Base-by-base conservation (phyloP, 305 asterid genomes). In the Fraxinus sp. region DNA sequence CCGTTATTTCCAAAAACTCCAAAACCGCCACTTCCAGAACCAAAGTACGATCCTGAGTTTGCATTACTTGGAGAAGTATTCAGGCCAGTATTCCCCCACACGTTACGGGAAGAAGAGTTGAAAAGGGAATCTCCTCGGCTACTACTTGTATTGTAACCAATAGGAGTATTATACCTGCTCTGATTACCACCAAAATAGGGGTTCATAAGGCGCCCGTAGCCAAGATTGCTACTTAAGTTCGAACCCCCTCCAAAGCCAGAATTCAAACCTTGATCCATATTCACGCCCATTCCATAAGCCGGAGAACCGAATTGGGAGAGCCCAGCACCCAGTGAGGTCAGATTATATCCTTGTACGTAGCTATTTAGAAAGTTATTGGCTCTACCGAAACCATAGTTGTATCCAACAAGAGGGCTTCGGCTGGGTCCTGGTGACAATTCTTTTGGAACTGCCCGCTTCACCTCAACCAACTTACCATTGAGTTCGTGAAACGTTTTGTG, bases 1-100 rank as follows among this genome's bases (percentile, higher is more conserved):
- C 92, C 90, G 76, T 87, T 91, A 77, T 90, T 90, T 66, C 94
- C 95, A 88, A 94, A 94, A 52, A 89, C 95, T 77, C 97, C 97
- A 55, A 91, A 90, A 26, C 89, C 87, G 73, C 97, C 92, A 77
- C 84, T 87, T 66, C 90, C 93, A 9, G 93, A 90, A 73, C 92
- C 93, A 64, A 90, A 83, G 85, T 89, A 91, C 2, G 98, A 89
- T 76, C 90, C 92, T 3, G 95, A 84, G 85, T 85, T 84, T 8
- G 88, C 91, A 84, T 89, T 84, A 81, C 87, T 90, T 78, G 88
- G 88, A 49, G 98, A 90, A 71, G 68, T 85, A 79, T 86, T 89
- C 77, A 91, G 87, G 44, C 93, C 91, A 35, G 92, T 91, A 59
- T 91, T 92, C 78, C 94, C 95, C 97, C 98, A 90, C 9, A 88